These are phyloP conservation scores for Toxicodendron radicans DNA, from an alignment of 345 rosid genomes.

Conservation along the genomic window DNA sequence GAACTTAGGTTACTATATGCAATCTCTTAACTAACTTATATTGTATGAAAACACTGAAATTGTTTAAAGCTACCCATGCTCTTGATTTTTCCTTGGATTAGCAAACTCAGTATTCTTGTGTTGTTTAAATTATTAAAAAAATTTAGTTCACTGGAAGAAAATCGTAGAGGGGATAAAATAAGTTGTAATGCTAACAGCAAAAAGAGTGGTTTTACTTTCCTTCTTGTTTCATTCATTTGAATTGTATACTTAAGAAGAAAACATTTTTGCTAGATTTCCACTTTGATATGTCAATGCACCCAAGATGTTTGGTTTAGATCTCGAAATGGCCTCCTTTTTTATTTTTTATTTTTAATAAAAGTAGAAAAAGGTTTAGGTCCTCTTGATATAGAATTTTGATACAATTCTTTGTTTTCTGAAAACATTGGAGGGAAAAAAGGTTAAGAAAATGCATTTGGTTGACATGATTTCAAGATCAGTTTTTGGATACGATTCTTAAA, in stretches of 20 bases:
- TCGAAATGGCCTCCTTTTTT: background rate
- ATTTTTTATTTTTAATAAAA: background rate
- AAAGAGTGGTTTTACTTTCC: background rate
- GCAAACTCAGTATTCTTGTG: background rate
- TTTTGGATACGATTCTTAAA: no score
- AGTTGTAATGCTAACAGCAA: background rate
- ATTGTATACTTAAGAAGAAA: background rate
- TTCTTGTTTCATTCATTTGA: background rate
- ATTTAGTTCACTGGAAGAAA: background rate
- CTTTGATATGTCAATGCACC: background rate
- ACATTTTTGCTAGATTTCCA: constrained; percentile 2
- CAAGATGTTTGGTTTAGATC: background rate
- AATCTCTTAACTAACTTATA: background rate
- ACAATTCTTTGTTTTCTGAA: no score
- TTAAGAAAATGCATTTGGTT: no score
- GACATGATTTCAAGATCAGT: no score
- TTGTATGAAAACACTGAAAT: background rate
- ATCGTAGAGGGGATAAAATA: background rate
- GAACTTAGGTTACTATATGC: background rate
- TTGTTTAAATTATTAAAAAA: background rate
- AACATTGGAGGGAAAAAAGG: no score
- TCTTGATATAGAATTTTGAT: no score
- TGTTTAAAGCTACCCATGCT: background rate
- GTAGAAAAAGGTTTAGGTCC: background rate
- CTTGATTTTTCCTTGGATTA: background rate